Conservation (phyloP, 345 rosid genomes). For the Adansonia digitata region DNA sequence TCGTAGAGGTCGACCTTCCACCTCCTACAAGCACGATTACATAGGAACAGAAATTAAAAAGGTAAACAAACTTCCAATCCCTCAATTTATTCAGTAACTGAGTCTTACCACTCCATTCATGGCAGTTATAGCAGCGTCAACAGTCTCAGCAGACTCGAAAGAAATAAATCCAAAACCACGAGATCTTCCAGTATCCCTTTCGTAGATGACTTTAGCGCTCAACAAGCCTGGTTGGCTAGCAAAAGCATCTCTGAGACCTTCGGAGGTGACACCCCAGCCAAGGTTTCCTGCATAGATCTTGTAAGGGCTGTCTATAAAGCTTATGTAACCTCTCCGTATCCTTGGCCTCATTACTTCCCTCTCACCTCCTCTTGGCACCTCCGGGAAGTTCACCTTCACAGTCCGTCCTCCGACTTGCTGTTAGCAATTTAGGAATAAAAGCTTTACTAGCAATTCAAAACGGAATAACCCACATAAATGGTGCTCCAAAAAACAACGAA, state of each 20-base stretch:
- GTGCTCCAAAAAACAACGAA: background rate
- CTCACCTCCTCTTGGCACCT: conserved; percentile 94
- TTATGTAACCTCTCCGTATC: conserved; percentile 43
- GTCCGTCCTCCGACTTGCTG: conserved; percentile 90
- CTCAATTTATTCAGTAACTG: background rate
- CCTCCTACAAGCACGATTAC: conserved; percentile 48
- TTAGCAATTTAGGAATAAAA: background rate
- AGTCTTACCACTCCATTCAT: conserved; percentile 79
- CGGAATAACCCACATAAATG: background rate
- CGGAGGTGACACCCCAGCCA: conserved; percentile 74
- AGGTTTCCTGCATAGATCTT: conserved; percentile 93
- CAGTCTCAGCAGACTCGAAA: conserved; percentile 60
- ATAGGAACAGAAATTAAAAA: background rate
- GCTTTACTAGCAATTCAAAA: background rate
- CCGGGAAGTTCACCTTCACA: conserved; percentile 85
- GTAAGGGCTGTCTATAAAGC: conserved; percentile 71
- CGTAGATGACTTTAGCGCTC: conserved; percentile 80
- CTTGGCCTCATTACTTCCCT: conserved; percentile 62
- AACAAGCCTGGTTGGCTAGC: conserved; percentile 60
- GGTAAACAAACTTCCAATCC: background rate
- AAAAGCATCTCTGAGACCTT: conserved; percentile 67
- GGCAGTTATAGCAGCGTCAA: conserved; percentile 49
- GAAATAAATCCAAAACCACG: conserved; percentile 83
- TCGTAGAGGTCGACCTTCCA: conserved; percentile 82
- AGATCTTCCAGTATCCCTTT: conserved; percentile 69